Conservation (phyloP, 2,329 filamentous ascomycete genomes). For the Lithohypha guttulata region DNA sequence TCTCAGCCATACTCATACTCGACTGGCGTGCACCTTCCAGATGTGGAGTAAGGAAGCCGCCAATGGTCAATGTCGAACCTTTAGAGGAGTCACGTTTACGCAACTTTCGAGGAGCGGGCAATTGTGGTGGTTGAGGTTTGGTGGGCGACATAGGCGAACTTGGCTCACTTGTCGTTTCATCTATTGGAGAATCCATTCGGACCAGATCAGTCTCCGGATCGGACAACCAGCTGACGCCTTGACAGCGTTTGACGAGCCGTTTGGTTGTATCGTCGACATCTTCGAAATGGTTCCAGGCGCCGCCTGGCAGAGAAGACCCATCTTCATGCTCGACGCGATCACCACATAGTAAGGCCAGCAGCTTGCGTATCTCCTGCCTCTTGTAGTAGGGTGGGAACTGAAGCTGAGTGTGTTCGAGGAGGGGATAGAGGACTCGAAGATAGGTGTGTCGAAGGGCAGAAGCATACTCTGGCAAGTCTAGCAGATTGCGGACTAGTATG, state of each 20-base stretch:
- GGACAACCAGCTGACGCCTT: slow-evolving; percentile 36
- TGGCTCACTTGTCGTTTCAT: slow-evolving; percentile 14
- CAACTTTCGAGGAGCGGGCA: slow-evolving; percentile 32
- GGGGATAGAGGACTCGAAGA: slow-evolving; percentile 78
- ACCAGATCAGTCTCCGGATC: slow-evolving; percentile 25
- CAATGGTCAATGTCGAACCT: slow-evolving; percentile 20
- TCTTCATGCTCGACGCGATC: slow-evolving; percentile 50
- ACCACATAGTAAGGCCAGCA: slow-evolving; percentile 63
- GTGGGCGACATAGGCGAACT: slow-evolving; percentile 17
- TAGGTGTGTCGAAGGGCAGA: slow-evolving; percentile 76
- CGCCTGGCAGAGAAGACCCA: slow-evolving; percentile 25
- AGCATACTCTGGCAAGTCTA: slow-evolving; percentile 80
- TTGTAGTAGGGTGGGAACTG: slow-evolving; percentile 84
- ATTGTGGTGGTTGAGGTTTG: slow-evolving; percentile 32
- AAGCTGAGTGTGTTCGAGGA: slow-evolving; percentile 85
- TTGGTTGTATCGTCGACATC: slow-evolving; percentile 41
- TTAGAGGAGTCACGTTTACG: slow-evolving; percentile 25
- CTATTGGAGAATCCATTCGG: slow-evolving; percentile 19
- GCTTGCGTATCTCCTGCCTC: slow-evolving; percentile 65
- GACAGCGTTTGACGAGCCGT: slow-evolving; percentile 36
- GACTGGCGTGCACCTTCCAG: slow-evolving; percentile 60
- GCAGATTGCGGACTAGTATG: slow-evolving; percentile 91
- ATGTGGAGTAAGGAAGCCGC: slow-evolving; percentile 24
- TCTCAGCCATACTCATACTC: slow-evolving; percentile 62
- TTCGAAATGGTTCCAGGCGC: slow-evolving; percentile 36